Evolutionary conservation across 2,329 filamentous ascomycete genomes (phyloP).

Genomic region (Tolypocladium paradoxum): DNA sequence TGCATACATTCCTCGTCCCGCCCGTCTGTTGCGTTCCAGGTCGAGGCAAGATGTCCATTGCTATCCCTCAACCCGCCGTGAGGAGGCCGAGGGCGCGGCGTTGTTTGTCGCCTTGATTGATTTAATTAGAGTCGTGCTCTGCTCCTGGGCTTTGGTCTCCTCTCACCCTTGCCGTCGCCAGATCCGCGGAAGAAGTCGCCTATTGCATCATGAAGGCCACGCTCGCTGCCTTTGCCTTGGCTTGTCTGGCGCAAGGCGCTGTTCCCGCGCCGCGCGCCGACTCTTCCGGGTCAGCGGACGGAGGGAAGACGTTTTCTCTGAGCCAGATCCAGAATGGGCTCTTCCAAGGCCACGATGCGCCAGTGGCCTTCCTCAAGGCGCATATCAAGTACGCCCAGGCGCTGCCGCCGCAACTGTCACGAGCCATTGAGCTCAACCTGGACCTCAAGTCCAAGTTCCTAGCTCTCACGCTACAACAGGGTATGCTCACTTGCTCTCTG

Average conservation of each 20-base stretch:
- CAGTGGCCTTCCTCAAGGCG: constrained; percentile 17
- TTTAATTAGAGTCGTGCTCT: not conserved
- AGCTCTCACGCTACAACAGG: not conserved
- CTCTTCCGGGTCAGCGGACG: not conserved
- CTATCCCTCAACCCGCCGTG: not conserved
- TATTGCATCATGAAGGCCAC: constrained; percentile 2
- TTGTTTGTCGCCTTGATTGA: not conserved
- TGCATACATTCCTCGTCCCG: not conserved
- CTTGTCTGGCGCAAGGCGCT: constrained; percentile 5
- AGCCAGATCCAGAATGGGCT: constrained; percentile 21
- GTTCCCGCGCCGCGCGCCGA: not conserved
- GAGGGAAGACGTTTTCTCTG: constrained; percentile 14
- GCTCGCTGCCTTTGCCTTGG: constrained; percentile 1
- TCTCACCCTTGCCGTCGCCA: not conserved
- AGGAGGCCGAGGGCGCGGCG: too few species aligned
- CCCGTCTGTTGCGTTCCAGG: not conserved
- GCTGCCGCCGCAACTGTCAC: constrained; percentile 15
- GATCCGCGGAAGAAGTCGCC: not conserved
- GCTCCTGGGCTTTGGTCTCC: not conserved
- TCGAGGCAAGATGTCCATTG: not conserved
- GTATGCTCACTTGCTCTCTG: not conserved
- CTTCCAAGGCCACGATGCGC: constrained; percentile 22
- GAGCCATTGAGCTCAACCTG: constrained; percentile 12
- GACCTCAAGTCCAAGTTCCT: constrained; percentile 14
- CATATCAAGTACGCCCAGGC: constrained; percentile 25